phyloP scores from a whole-genome alignment of 2,329 filamentous ascomycete genomes.

The Colletotrichum siamense region DNA sequence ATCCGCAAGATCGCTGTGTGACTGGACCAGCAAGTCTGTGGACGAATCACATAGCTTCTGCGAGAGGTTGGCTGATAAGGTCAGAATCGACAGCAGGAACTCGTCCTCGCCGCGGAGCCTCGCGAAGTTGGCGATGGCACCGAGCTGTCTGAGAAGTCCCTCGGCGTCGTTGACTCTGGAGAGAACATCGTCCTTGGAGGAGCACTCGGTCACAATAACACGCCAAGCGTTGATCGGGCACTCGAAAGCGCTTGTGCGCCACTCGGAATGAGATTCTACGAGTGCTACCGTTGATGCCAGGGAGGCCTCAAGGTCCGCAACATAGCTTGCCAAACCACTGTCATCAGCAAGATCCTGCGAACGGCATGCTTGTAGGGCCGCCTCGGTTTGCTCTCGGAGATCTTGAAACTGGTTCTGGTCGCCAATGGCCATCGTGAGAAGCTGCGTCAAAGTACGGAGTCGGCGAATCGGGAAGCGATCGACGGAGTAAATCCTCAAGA shows the following conservation, averaged over 20 bases:
- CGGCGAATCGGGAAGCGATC: slow-evolving; percentile 59
- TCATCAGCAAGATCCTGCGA: slow-evolving; percentile 50
- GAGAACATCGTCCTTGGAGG: slow-evolving; percentile 45
- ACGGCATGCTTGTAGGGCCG: slow-evolving; percentile 39
- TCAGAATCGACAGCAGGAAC: slow-evolving; percentile 51
- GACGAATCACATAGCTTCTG: slow-evolving; percentile 33
- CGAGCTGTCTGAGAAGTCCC: slow-evolving; percentile 53
- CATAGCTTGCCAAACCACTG: slow-evolving; percentile 44
- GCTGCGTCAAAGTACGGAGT: slow-evolving; percentile 54
- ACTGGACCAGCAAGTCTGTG: slow-evolving; percentile 47
- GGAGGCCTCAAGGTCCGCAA: slow-evolving; percentile 54
- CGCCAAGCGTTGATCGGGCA: slow-evolving; percentile 51
- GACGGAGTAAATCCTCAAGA: slow-evolving; percentile 55
- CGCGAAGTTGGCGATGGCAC: slow-evolving; percentile 56
- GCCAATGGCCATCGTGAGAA: slow-evolving; percentile 56
- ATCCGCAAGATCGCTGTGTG: slow-evolving; percentile 53
- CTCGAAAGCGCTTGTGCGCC: slow-evolving; percentile 36
- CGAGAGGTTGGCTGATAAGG: slow-evolving; percentile 51
- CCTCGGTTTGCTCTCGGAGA: slow-evolving; percentile 44
- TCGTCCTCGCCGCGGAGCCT: slow-evolving; percentile 55
- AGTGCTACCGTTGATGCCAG: slow-evolving; percentile 50
- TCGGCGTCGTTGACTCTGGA: slow-evolving; percentile 54
- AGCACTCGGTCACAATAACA: slow-evolving; percentile 41
- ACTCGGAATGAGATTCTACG: slow-evolving; percentile 36
- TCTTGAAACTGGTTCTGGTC: slow-evolving; percentile 42